Conservation (phyloP, 441 rosid species). For the Viola pubescens region DNA sequence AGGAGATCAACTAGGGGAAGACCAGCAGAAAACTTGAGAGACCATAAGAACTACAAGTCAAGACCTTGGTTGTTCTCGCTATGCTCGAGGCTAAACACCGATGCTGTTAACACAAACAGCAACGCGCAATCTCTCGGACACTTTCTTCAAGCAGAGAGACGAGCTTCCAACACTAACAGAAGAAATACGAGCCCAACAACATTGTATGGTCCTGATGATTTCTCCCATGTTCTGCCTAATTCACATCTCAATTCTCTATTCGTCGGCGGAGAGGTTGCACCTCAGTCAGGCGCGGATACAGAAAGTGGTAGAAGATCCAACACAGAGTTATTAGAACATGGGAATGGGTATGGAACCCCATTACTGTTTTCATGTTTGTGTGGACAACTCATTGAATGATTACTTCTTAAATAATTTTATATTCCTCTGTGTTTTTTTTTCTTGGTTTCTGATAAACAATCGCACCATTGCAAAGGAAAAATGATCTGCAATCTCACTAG, state of each 20-base stretch:
- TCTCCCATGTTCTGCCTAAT: conserved; percentile 20
- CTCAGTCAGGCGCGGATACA: conserved; percentile 15
- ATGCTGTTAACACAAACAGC: conserved; percentile 35
- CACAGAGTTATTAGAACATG: conserved; percentile 22
- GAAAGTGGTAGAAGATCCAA: conserved; percentile 17
- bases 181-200: conserved; percentile 16
- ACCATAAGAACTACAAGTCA: conserved; percentile 33
- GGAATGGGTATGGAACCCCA: conserved; percentile 29
- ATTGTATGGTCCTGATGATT: conserved; percentile 20
- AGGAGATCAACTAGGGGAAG: conserved; percentile 36
- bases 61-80: conserved; percentile 59
- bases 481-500: no score
- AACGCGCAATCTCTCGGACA: conserved; percentile 49
- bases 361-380: conserved; percentile 34
- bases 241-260: conserved; percentile 21
- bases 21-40: conserved; percentile 24
- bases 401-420: not conserved
- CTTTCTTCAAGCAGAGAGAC: conserved; percentile 59
- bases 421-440: no score
- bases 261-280: conserved; percentile 21
- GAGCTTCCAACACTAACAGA: conserved; percentile 25
- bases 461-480: no score
- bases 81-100: conserved; percentile 55
- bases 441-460: no score
- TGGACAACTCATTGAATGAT: conserved; percentile 28